Conservation (phyloP, 2,329 filamentous ascomycete genomes). For the Tolypocladium tropicale region DNA sequence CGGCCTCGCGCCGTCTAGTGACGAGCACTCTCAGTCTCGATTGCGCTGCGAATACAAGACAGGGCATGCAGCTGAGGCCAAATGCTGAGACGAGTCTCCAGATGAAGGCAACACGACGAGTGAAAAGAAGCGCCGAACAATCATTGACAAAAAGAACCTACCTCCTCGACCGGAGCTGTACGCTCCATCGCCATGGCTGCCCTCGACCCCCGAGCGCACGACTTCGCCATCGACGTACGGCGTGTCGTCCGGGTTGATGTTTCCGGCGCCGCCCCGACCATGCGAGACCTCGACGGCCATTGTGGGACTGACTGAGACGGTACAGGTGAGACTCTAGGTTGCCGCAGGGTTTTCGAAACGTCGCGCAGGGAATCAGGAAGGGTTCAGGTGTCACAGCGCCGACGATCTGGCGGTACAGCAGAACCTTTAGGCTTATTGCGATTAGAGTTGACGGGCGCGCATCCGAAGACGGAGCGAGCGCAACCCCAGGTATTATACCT, state of each 20-base stretch:
- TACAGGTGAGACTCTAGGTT: neutral
- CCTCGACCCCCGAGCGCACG: constrained; percentile 41
- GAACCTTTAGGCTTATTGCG: neutral
- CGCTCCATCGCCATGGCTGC: constrained; percentile 47
- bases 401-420: neutral
- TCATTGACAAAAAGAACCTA: constrained; percentile 24
- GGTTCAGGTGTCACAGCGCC: neutral
- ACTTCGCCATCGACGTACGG: constrained; percentile 53
- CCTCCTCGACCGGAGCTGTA: constrained; percentile 51
- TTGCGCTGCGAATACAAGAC: neutral
- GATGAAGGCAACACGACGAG: neutral
- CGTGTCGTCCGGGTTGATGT: constrained; percentile 48
- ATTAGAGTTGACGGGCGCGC: neutral
- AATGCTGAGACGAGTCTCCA: neutral
- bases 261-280: constrained; percentile 51
- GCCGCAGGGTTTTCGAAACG: neutral
- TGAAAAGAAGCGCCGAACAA: neutral
- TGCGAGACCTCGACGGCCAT: constrained; percentile 43
- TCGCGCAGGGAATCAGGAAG: neutral
- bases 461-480: neutral
- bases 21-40: neutral
- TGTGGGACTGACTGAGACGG: constrained; percentile 8
- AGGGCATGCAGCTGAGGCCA: neutral
- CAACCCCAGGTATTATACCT: neutral
- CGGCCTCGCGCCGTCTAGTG: neutral